Evolutionary conservation across 2,329 filamentous ascomycete genomes (phyloP), one percentile per base, ranked within the genome.

Genomic region (Hymenoscyphus infarciens): DNA sequence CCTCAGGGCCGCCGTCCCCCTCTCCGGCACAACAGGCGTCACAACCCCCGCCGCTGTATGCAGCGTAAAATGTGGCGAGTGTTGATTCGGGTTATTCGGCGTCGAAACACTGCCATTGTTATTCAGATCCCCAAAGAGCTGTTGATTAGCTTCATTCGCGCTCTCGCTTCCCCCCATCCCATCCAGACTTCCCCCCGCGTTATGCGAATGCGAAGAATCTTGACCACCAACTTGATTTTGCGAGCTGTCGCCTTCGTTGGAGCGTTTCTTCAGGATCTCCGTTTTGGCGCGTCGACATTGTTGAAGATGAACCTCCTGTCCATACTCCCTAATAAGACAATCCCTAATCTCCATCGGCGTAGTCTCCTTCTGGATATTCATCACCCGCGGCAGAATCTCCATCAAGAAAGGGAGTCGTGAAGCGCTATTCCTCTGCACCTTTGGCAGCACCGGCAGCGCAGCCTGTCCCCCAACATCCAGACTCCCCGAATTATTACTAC

Each of bases 271-370:
- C 56, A 74, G 42, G 22, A 74, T 74, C 54, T 73, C 72, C 10
- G 71, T 72, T 62, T 74, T 74, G 1, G 72, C 72, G 22, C 72
- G 65, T 27, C 72, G 64, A 62, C 72, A 74, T 59, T 74, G 72
- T 54, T 74, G 72, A 22, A 74, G 55, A 64, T 74, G 71, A 11
- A 74, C 71, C 56, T 74, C 72, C 1, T 69, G 68, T 11, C 72
- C 72, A 62, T 71, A 73, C 53, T 73, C 69, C 53, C 70, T 64
- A 54, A 84, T 74, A 42, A 87, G 76, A 59, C 82, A 78, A 61
- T 88, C 85, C 53, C 81, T 79, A 62, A 88, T 86, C 55, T 83
- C 81, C 49, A 82, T 79, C 0, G 85, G 85, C 59, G 82, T 85
- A 1, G 83, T 87, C 65, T 87, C 83, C 31, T 82, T 72, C 10